phyloP scores from a whole-genome alignment of 1,284 basidiomycete genomes.

The Papiliotrema nemorosa region DNA sequence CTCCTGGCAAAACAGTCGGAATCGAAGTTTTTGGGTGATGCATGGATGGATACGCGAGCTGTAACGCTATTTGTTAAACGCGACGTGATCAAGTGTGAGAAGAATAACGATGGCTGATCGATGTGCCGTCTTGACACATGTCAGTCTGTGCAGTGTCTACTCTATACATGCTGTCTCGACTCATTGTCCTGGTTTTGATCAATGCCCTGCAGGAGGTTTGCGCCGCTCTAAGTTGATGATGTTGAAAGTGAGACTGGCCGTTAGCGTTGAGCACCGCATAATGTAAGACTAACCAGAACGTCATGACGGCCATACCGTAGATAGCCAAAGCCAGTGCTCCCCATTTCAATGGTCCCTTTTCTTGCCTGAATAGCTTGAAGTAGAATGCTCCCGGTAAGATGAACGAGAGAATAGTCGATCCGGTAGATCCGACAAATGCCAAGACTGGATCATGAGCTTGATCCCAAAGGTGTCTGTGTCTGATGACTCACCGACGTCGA shows the following conservation, averaged over 20 bases:
- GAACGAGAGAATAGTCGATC: constrained; percentile 93
- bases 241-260: constrained; percentile 65
- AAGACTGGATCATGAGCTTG: constrained; percentile 58
- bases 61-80: too few species aligned
- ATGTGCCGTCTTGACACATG: too few species aligned
- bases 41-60: too few species aligned
- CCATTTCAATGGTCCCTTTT: constrained; percentile 59
- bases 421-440: constrained; percentile 94
- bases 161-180: too few species aligned
- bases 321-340: constrained; percentile 64
- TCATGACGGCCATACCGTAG: constrained; percentile 77
- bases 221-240: constrained; percentile 57
- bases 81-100: too few species aligned
- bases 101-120: too few species aligned
- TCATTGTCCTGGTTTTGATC: too few species aligned
- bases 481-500: constrained; percentile 67
- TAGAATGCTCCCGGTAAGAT: constrained; percentile 74
- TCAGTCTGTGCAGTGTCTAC: too few species aligned
- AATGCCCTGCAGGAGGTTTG: background rate
- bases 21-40: too few species aligned
- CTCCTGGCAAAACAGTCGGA: too few species aligned
- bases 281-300: constrained; percentile 68
- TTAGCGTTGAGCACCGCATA: background rate
- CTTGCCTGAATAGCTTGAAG: constrained; percentile 63
- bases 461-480: background rate